These are phyloP conservation scores for Limnomonas spitsbergensis DNA, from an alignment of 139 green algal species.

Conservation along the genomic window DNA sequence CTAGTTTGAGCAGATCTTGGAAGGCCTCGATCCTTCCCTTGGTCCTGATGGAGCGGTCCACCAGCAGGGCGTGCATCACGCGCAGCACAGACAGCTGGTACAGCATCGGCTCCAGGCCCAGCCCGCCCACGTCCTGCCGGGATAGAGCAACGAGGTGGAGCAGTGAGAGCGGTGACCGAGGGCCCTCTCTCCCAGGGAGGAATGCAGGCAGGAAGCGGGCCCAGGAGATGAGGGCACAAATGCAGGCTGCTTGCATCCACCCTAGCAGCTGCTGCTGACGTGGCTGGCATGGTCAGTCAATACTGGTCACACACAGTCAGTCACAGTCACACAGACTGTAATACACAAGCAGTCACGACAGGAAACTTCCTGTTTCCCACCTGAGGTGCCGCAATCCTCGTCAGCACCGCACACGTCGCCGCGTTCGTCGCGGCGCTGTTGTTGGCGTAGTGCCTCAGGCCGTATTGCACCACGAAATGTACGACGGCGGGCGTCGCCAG, in stretches of 20 bases:
- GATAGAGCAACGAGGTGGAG: no score
- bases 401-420: slow-evolving; percentile 55
- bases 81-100: slow-evolving; percentile 77
- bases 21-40: slow-evolving; percentile 12
- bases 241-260: no score
- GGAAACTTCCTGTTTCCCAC: no score
- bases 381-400: slow-evolving; percentile 49
- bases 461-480: slow-evolving; percentile 50
- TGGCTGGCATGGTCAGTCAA: no score
- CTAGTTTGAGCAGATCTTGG: slow-evolving; percentile 47
- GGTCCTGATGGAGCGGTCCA: slow-evolving; percentile 43
- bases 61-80: slow-evolving; percentile 65
- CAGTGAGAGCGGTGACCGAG: no score
- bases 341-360: no score
- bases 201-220: no score
- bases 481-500: slow-evolving; percentile 61
- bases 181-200: no score
- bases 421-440: slow-evolving; percentile 57
- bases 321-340: no score
- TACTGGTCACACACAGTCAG: no score
- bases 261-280: no score
- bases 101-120: slow-evolving; percentile 78
- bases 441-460: slow-evolving; percentile 35
- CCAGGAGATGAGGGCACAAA: no score
- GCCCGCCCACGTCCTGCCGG: not conserved